Evolutionary conservation across 306 rosid genomes (phyloP).

Genomic region (Prunus davidiana): DNA sequence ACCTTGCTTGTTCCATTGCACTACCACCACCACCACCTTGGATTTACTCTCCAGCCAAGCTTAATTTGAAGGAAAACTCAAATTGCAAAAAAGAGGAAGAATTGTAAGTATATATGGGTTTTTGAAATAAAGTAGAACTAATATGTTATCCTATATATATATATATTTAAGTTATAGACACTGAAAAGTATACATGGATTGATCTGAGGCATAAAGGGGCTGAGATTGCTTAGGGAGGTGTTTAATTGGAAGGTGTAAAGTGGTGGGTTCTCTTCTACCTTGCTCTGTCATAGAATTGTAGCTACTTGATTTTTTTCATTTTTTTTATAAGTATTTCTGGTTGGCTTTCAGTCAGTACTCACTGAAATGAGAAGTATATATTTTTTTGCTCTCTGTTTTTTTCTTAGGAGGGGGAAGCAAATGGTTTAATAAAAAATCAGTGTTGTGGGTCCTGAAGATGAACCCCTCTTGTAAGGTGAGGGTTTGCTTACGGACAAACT

Average conservation of each 20-base stretch:
- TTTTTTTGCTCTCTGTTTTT: conserved; percentile 23
- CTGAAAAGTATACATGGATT: conserved; percentile 20
- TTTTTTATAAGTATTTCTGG: conserved; percentile 23
- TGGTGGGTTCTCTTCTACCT: conserved; percentile 55
- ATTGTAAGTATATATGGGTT: not conserved
- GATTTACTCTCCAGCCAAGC: not conserved
- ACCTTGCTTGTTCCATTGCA: conserved; percentile 63
- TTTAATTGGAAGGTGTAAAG: conserved; percentile 45
- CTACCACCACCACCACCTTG: not conserved
- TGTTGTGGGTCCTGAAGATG: conserved; percentile 37
- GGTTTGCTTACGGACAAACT: conserved; percentile 30
- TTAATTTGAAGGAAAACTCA: not conserved
- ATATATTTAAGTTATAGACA: conserved; percentile 2
- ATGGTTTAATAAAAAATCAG: conserved; percentile 24
- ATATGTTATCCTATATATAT: not conserved
- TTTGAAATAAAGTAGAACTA: not conserved
- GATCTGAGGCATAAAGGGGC: conserved; percentile 14
- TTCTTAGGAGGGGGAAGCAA: conserved; percentile 21
- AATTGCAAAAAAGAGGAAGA: not conserved
- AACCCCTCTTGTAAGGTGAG: conserved; percentile 32
- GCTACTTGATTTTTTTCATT: not conserved
- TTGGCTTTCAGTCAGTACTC: conserved; percentile 40
- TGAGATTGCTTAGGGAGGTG: conserved; percentile 32
- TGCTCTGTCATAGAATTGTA: conserved; percentile 22
- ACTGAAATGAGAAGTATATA: conserved; percentile 7